Evolutionary conservation across 208 protist species (phyloP), one percentile per base, ranked within the genome.

Genomic region (Acanthamoeba triangularis): DNA sequence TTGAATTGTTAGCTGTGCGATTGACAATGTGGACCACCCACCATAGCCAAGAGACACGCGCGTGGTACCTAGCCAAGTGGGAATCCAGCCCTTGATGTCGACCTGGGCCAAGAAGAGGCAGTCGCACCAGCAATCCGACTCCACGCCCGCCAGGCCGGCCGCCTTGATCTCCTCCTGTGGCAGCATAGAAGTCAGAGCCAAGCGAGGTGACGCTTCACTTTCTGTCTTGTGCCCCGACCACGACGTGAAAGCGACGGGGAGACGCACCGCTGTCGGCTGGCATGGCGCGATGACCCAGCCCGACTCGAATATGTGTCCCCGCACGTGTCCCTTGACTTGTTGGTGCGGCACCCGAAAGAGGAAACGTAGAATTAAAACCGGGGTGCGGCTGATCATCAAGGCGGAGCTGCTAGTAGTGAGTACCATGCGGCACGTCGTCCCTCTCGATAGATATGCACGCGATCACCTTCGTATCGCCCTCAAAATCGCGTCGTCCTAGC

Each of bases 1-100:
- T 67, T 7, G 76, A 28, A 56, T 7, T 37, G 33, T 74, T 7
- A 20, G 67, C 4, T 23, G 63, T 35, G 63, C n/a, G n/a, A n/a
- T 65, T 28, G 25, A n/a, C 0, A 37, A 7, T 7, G 13, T 37
- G 5, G 41, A n/a, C 41, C 10, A 16, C n/a, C n/a, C n/a, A n/a
- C n/a, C n/a, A n/a, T n/a, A n/a, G n/a, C n/a, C n/a, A n/a, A n/a
- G n/a, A n/a, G n/a, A n/a, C n/a, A n/a, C n/a, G n/a, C n/a, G n/a
- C n/a, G n/a, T n/a, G 25, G 41, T 93, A 93, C 87, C 87, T 28
- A 93, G n/a, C 87, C 87, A 93, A 28, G 87, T 93, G 35, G 87
- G 87, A 30, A 93, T 37, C 87, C 87, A 93, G 14, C 87, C 87
- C 18, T 76, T 76, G 63, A 93, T 74, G 59, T 93, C 87, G 59